phyloP scores from a whole-genome alignment of 805 yeast species.

The Millerozyma acaciae region DNA sequence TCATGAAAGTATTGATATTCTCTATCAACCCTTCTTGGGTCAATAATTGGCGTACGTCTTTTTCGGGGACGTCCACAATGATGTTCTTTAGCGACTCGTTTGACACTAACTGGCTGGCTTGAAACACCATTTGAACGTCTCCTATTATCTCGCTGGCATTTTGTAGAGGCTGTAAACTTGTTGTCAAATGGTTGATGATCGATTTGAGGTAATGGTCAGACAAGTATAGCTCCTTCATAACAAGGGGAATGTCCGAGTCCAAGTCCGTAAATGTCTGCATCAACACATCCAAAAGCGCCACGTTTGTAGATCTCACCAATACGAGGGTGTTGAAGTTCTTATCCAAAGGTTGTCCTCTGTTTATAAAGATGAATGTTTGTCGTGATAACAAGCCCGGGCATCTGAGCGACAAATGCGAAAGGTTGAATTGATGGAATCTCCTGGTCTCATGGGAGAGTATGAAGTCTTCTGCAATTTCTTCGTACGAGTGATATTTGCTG shows the following conservation, averaged over 20 bases:
- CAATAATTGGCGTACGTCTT: constrained; percentile 12
- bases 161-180: not conserved
- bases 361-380: constrained; percentile 11
- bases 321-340: constrained; percentile 9
- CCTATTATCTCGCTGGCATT: constrained; percentile 4
- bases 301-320: constrained; percentile 6
- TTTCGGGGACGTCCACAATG: constrained; percentile 17
- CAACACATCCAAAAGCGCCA: constrained; percentile 1
- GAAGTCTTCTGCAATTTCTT: constrained; percentile 10
- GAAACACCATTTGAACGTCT: constrained; percentile 8
- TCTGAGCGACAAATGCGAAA: not conserved
- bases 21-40: constrained; percentile 9
- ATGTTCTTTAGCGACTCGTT: constrained; percentile 15
- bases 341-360: constrained; percentile 1
- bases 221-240: constrained; percentile 7
- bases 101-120: constrained; percentile 1
- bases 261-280: constrained; percentile 7
- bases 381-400: constrained; percentile 6
- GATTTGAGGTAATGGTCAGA: constrained; percentile 7
- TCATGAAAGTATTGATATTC: constrained; percentile 17
- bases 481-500: constrained; percentile 7
- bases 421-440: not conserved
- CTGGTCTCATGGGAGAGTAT: constrained; percentile 5
- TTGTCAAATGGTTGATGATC: constrained; percentile 6
- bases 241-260: constrained; percentile 7